A percentile compares a stretch with the other conserved stretches of the same genome.
Conservation (phyloP, 305 asterid species). For the Solanum hybrid region DNA sequence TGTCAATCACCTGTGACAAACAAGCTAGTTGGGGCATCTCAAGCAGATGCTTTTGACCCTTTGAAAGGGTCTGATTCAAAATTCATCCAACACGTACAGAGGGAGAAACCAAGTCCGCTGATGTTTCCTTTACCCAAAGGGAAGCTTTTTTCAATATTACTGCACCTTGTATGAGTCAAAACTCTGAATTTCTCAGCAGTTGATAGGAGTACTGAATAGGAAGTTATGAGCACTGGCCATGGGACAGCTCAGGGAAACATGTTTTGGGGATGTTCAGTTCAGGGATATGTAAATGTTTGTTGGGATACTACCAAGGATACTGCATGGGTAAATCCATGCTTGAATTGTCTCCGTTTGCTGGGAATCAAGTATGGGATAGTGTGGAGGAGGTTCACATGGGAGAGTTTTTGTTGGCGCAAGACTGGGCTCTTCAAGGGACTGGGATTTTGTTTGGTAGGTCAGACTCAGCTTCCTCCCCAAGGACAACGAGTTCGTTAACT, state of each 20-base stretch:
- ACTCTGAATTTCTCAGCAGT: constrained; percentile 19
- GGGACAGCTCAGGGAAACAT: neutral
- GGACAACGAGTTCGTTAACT: constrained; percentile 71
- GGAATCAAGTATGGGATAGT: constrained; percentile 47
- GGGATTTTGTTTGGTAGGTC: constrained; percentile 54
- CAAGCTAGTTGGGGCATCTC: constrained; percentile 23
- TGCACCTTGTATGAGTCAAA: constrained; percentile 20
- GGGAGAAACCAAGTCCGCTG: constrained; percentile 17
- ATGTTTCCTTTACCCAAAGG: neutral
- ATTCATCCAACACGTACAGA: constrained; percentile 22
- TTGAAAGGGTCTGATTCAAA: constrained; percentile 6
- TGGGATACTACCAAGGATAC: constrained; percentile 20
- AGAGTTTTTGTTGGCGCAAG: constrained; percentile 49
- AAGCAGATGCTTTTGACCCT: constrained; percentile 14
- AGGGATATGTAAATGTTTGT: constrained; percentile 35
- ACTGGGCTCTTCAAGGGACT: constrained; percentile 46
- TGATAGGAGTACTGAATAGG: constrained; percentile 21
- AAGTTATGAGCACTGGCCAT: constrained; percentile 29
- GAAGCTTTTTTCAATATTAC: constrained; percentile 35
- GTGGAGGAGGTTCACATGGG: constrained; percentile 41
- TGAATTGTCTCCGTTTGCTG: constrained; percentile 22
- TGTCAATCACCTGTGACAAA: neutral
- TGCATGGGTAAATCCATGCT: constrained; percentile 28
- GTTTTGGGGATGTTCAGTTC: constrained; percentile 34
- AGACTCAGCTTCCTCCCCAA: constrained; percentile 33